Evolutionary conservation across 305 asterid species (phyloP).

Genomic region (Fraxinus sp.): DNA sequence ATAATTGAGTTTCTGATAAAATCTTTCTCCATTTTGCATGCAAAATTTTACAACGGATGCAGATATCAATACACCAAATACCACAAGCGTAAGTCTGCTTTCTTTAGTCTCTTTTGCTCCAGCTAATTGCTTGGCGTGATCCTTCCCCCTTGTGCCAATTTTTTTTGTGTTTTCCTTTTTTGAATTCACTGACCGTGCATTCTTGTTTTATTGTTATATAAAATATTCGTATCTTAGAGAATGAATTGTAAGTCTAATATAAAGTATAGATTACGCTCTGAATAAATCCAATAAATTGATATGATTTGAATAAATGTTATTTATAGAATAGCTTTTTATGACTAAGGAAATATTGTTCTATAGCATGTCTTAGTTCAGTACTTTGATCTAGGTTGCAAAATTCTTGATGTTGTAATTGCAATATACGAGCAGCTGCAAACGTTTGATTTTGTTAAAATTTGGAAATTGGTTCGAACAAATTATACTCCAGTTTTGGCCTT

Average conservation of each 20-base stretch:
- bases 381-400: neutral
- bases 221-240: neutral
- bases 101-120: constrained; percentile 21
- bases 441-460: neutral
- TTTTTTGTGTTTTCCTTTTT: neutral
- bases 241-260: neutral
- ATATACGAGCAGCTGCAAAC: neutral
- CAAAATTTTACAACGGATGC: constrained; percentile 37
- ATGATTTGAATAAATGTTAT: neutral
- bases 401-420: neutral
- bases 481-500: neutral
- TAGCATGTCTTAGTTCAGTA: neutral
- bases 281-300: neutral
- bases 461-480: neutral
- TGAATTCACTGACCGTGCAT: neutral
- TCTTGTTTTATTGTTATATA: neutral
- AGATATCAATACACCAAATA: constrained; percentile 98
- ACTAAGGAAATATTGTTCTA: neutral
- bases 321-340: neutral
- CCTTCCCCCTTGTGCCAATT: neutral
- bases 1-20: constrained; percentile 32
- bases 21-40: constrained; percentile 49
- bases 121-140: neutral
- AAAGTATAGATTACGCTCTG: neutral
- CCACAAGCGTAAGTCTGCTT: constrained; percentile 83